Conservation (phyloP, 495 filamentous ascomycete species). For the Mycothermus thermophilus region DNA sequence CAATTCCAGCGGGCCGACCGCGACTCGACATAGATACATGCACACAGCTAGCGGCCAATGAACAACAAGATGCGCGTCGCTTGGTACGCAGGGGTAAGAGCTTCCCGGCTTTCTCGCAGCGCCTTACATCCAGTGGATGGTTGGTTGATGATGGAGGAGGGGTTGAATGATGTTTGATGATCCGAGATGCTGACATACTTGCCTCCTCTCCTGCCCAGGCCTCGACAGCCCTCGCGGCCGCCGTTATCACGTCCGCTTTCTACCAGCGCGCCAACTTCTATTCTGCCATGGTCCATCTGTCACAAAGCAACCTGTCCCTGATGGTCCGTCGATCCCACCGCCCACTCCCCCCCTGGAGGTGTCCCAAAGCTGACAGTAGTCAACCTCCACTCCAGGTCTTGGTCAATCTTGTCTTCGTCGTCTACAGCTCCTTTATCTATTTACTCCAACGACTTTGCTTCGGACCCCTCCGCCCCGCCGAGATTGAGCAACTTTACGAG, state of each 20-base stretch:
- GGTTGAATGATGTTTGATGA: no score
- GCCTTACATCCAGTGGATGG: no score
- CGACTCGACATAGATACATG: no score
- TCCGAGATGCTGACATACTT: no score
- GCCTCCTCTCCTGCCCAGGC: constrained; percentile 6
- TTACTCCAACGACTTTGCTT: constrained; percentile 83
- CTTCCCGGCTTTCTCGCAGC: background rate
- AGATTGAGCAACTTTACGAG: constrained; percentile 93
- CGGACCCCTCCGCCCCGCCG: constrained; percentile 79
- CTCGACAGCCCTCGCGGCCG: constrained; percentile 16
- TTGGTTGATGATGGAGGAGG: no score
- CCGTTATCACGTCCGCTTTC: constrained; percentile 62
- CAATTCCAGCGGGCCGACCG: no score
- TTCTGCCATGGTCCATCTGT: constrained; percentile 86
- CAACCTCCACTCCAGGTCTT: constrained; percentile 47
- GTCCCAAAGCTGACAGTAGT: background rate
- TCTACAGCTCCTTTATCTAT: constrained; percentile 63
- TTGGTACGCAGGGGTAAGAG: constrained; percentile 44
- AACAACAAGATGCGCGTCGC: constrained; percentile 43
- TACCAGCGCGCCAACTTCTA: constrained; percentile 96
- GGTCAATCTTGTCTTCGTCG: constrained; percentile 70
- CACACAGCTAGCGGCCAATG: no score
- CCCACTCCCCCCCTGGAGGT: background rate
- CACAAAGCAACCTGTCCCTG: constrained; percentile 86
- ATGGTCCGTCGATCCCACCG: constrained; percentile 46